Evolutionary conservation across 495 filamentous ascomycete species (phyloP).

Genomic region (Terfezia claveryi): DNA sequence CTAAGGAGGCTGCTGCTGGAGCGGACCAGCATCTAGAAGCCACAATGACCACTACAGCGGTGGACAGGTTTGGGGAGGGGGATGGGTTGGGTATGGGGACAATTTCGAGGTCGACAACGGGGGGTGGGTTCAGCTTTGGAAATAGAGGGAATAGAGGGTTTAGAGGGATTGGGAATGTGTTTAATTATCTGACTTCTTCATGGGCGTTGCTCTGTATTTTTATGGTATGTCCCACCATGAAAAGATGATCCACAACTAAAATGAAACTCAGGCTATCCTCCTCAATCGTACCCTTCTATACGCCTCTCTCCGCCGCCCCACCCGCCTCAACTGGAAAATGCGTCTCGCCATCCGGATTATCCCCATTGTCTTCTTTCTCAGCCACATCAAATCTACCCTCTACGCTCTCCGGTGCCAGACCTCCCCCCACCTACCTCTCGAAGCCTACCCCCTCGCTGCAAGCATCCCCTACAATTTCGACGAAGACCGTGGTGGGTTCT

Average conservation of each 20-base stretch:
- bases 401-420: slow-evolving; percentile 87
- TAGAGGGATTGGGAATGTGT: slow-evolving; percentile 55
- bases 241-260: slow-evolving; percentile 3
- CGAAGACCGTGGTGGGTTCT: neutral
- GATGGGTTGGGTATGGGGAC: too few relatives aligned
- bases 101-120: too few relatives aligned
- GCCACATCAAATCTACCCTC: slow-evolving; percentile 45
- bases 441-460: neutral
- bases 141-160: neutral
- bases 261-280: slow-evolving; percentile 40
- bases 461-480: neutral
- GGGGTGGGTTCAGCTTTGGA: too few relatives aligned
- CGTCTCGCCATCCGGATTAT: slow-evolving; percentile 50
- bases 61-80: too few relatives aligned
- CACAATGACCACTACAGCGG: too few relatives aligned
- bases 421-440: slow-evolving; percentile 38
- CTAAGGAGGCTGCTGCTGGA: too few relatives aligned
- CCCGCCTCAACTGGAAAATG: slow-evolving; percentile 46
- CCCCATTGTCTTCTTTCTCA: slow-evolving; percentile 51
- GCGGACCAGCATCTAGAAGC: too few relatives aligned
- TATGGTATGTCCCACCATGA: slow-evolving; percentile 29
- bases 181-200: slow-evolving; percentile 76
- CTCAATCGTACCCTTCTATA: slow-evolving; percentile 86
- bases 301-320: slow-evolving; percentile 59
- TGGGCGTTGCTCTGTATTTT: slow-evolving; percentile 79